Evolutionary conservation across 768 basidiomycete genomes (phyloP).

Genomic region (Mycena polygramma): DNA sequence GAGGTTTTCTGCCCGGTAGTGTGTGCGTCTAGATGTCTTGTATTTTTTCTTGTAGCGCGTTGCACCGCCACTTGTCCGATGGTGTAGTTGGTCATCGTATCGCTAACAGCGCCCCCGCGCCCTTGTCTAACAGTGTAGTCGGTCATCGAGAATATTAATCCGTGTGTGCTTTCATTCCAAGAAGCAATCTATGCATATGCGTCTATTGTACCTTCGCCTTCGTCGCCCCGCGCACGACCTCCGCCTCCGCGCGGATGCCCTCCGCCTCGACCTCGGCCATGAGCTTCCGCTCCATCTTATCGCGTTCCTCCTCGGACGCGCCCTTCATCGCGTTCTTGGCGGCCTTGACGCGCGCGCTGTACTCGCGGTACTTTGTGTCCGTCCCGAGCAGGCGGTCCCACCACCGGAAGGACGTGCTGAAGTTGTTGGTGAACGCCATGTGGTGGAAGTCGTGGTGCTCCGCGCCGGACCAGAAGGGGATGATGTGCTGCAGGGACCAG

Average conservation of each 20-base stretch:
- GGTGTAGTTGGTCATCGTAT: constrained; percentile 9
- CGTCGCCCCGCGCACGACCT: constrained; percentile 53
- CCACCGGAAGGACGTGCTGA: constrained; percentile 94
- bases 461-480: constrained; percentile 98
- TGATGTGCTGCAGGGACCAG: constrained; percentile 92
- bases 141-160: too few species aligned
- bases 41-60: background rate
- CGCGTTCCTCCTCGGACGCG: constrained; percentile 65
- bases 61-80: constrained; percentile 15
- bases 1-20: background rate
- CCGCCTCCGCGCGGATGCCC: constrained; percentile 76
- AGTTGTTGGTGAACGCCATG: constrained; percentile 96
- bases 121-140: too few species aligned
- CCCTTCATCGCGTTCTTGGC: constrained; percentile 70
- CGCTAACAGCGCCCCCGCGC: too few species aligned
- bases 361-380: constrained; percentile 89
- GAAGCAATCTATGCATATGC: too few species aligned
- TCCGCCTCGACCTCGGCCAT: constrained; percentile 81
- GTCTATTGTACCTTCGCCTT: constrained; percentile 52
- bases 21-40: too few species aligned
- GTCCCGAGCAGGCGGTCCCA: constrained; percentile 93
- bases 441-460: constrained; percentile 99
- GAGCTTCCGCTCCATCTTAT: constrained; percentile 70
- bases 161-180: too few species aligned
- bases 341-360: constrained; percentile 74